Evolutionary conservation across 2,329 filamentous ascomycete genomes (phyloP), one percentile per base, ranked within the genome.

Genomic region (Fusarium musae): DNA sequence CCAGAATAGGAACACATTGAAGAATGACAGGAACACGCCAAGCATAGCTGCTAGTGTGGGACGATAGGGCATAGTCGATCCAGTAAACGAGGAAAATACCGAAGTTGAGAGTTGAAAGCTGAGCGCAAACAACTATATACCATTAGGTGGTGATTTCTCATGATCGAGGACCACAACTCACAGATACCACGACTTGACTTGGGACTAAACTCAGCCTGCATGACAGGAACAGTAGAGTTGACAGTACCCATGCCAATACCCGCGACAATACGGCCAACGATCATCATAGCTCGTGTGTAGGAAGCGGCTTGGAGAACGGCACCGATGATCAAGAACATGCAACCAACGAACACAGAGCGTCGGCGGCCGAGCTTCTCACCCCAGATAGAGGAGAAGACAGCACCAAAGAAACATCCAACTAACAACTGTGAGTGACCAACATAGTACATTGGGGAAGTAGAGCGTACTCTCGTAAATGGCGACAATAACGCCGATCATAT

Each of bases 221-320:
- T 83, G 49, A 85, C 83, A 3, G 85, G 84, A 0, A 83, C 83
- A 0, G 84, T 86, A 0, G 82, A 83, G 69, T 84, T 86, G 75
- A 84, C 81, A 42, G 85, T 82, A 15, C 85, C 85, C 46, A 85
- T 83, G 0, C 86, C 86, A 13, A 86, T 72, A 6, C 86, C 86
- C 1, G 86, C 83, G 15, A 88, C 80, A 34, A 86, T 82, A 17
- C 86, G 80, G 5, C 83, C 86, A 12, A 86, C 79, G 40, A 86
- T 82, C 64, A 87, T 80, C 60, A 85, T 84, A 2, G 83, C 73
- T 9, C 83, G 80, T n/a, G 78, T 80, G 69, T 81, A 85, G 2
- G 84, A 82, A 0, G 83, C 80, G 5, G 83, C 81, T 74, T 87
- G 85, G 7, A 88, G 78, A 7, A 83, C 70, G 5, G 85, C 84